phyloP scores from a whole-genome alignment of 768 basidiomycete genomes.

The Fomitopsis pulvina region DNA sequence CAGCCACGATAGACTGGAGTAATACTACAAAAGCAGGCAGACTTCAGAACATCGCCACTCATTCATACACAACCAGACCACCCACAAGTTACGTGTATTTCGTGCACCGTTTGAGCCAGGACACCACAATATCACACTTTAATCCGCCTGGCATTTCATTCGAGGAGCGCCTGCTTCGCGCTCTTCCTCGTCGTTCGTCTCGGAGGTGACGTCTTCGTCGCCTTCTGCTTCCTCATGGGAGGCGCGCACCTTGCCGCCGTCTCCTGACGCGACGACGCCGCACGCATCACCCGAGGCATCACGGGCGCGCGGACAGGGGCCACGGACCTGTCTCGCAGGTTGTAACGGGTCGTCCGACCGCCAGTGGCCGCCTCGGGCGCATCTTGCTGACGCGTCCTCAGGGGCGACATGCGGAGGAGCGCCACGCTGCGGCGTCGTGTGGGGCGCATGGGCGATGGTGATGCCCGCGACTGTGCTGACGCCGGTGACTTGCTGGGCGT shows the following conservation, averaged over 20 bases:
- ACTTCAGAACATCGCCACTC: background rate
- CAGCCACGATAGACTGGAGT: background rate
- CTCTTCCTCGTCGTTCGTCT: constrained; percentile 12
- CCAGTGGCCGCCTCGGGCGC: background rate
- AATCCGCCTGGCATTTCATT: background rate
- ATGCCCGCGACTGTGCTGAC: background rate
- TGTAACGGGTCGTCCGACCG: constrained; percentile 16
- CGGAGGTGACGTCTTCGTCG: background rate
- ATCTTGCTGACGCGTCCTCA: background rate
- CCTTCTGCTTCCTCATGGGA: constrained; percentile 10
- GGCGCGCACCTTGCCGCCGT: background rate
- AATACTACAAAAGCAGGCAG: background rate
- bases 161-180: background rate
- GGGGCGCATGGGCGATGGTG: background rate
- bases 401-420: background rate
- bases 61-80: background rate
- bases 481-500: background rate
- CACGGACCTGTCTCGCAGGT: constrained; percentile 16
- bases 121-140: constrained; percentile 2
- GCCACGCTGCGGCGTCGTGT: background rate
- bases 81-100: background rate
- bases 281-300: constrained; percentile 3
- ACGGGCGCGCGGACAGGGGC: background rate
- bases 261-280: constrained; percentile 3
- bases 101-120: background rate